Conservation (phyloP, 768 basidiomycete genomes). For the Boletus sp. region DNA sequence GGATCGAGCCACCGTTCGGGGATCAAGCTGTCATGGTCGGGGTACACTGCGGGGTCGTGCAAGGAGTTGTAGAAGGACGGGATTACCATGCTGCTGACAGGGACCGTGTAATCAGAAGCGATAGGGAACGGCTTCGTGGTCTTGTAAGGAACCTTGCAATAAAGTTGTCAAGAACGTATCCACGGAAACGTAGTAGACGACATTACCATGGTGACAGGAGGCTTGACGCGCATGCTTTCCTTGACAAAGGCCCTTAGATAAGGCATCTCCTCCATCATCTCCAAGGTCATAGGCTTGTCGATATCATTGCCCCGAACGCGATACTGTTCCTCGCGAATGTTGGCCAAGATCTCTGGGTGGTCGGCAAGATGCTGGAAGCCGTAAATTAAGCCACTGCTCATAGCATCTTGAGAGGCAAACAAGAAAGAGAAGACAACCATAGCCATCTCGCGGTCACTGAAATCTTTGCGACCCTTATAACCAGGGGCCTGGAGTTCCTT, state of each 20-base stretch:
- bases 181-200: not conserved
- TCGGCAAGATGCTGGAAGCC: conserved; percentile 96
- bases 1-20: conserved; percentile 96
- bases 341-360: conserved; percentile 82
- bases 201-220: conserved; percentile 92
- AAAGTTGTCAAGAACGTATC: conserved; percentile 9
- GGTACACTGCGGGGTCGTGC: conserved; percentile 86
- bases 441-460: conserved; percentile 92
- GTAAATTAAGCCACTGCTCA: conserved; percentile 95
- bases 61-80: conserved; percentile 91
- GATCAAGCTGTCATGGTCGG: conserved; percentile 75
- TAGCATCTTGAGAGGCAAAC: conserved; percentile 96
- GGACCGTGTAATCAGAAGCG: conserved; percentile 87
- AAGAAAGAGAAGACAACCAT: conserved; percentile 97
- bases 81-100: conserved; percentile 90
- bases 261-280: conserved; percentile 88
- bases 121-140: conserved; percentile 91
- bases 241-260: conserved; percentile 92
- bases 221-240: conserved; percentile 87
- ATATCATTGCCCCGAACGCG: conserved; percentile 76
- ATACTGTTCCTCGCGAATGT: conserved; percentile 89
- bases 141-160: conserved; percentile 83
- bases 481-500: conserved; percentile 60
- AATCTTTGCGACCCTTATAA: conserved; percentile 79
- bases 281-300: conserved; percentile 76